Evolutionary conservation across 148 eudicot genomes (phyloP), one percentile per base, ranked within the genome.

Genomic region (Polygonum aviculare): DNA sequence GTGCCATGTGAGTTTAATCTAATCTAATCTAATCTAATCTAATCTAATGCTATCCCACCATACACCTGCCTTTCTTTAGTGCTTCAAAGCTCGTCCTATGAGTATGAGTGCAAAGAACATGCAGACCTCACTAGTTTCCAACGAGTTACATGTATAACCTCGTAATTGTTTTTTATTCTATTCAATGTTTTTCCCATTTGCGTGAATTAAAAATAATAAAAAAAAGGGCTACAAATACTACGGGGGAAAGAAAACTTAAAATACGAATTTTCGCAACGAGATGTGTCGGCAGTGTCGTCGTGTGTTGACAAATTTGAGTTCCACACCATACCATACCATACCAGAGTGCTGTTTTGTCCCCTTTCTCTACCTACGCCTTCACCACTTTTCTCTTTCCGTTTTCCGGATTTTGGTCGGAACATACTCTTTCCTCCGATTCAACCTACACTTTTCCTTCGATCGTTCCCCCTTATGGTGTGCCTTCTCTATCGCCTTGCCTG

Each of bases 261-360:
- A 59, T 5, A 22, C 33, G 67, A 59, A 52, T 16, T 52, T 52
- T 52, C 21, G 57, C 57, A 15, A 52, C 1, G 40, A 65, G 41
- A 35, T 65, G n/a, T 15, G 70, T 65, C 41, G n/a, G n/a, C n/a
- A n/a, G n/a, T n/a, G 41, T 33, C 19, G 31, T 26, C 31, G 31
- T 26, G 31, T 35, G 41, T 33, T 35, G 41, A 35, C 70, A 65
- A 65, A 65, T 65, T 65, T 65, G n/a, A 14, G 41, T 65, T 36
- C 41, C 70, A 65, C 31, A 26, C 31, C 31, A 26, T 26, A 26
- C 31, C 31, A 26, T 26, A 26, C 31, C 19, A 55, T 36, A 65
- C 70, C 70, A 65, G 70, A 12, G 70, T 65, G 41, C 40, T 65
- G 41, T 33, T 65, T 65, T 65, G 70, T 65, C 70, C 70, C n/a